Conservation (phyloP, 495 filamentous ascomycete species). For the Neohortaea acidophila region DNA sequence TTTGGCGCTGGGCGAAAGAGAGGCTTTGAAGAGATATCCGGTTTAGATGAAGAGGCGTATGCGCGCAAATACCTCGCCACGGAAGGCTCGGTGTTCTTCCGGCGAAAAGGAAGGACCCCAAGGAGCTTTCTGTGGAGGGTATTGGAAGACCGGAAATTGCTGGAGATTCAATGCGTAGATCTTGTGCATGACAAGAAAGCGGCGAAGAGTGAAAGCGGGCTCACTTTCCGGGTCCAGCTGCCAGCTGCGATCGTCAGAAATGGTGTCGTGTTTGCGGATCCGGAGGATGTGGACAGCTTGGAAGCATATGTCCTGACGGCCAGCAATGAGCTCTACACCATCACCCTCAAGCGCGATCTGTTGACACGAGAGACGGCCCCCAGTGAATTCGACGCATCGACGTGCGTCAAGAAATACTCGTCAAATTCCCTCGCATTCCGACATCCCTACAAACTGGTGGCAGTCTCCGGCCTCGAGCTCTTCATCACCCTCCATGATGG, state of each 20-base stretch:
- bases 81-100: slow-evolving; percentile 71
- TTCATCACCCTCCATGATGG: slow-evolving; percentile 75
- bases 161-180: slow-evolving; percentile 74
- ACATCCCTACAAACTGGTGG: slow-evolving; percentile 64
- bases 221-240: slow-evolving; percentile 65
- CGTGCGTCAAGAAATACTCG: slow-evolving; percentile 51
- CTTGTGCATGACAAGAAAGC: slow-evolving; percentile 49
- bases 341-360: slow-evolving; percentile 37
- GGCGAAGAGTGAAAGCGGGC: slow-evolving; percentile 38
- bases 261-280: slow-evolving; percentile 68
- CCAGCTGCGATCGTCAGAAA: slow-evolving; percentile 50
- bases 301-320: slow-evolving; percentile 64
- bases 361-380: slow-evolving; percentile 24
- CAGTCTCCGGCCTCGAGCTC: slow-evolving; percentile 53
- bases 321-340: slow-evolving; percentile 59
- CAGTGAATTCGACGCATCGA: slow-evolving; percentile 61
- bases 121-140: slow-evolving; percentile 82
- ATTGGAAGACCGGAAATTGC: slow-evolving; percentile 58
- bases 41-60: slow-evolving; percentile 62
- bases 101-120: slow-evolving; percentile 56
- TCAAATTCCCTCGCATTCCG: slow-evolving; percentile 63
- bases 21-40: slow-evolving; percentile 29
- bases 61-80: slow-evolving; percentile 55
- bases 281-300: slow-evolving; percentile 60
- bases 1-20: slow-evolving; percentile 26